These are phyloP conservation scores for Anastatica hierochuntica DNA, from an alignment of 345 rosid genomes.

Conservation along the genomic window DNA sequence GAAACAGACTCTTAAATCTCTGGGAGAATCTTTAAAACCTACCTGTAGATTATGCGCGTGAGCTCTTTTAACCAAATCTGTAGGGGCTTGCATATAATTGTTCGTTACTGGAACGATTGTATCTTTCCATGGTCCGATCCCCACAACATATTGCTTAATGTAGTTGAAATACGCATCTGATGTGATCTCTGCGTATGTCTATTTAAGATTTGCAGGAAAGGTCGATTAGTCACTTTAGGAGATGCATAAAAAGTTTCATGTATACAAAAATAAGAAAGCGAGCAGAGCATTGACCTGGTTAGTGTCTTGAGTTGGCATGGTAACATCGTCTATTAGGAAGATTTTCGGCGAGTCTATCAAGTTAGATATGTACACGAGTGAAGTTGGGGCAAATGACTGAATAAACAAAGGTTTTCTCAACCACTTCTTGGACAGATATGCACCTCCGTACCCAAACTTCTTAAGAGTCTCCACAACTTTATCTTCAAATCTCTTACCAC, in stretches of 20 bases:
- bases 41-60: constrained; percentile 80
- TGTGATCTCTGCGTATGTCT: constrained; percentile 84
- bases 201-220: no score
- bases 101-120: constrained; percentile 68
- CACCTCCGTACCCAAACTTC: constrained; percentile 73
- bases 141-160: constrained; percentile 69
- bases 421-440: constrained; percentile 81
- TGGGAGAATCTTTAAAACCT: no score
- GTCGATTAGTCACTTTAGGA: no score
- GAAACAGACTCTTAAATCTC: no score
- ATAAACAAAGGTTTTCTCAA: constrained; percentile 68
- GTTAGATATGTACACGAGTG: constrained; percentile 55
- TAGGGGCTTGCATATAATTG: constrained; percentile 48
- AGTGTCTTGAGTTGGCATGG: constrained; percentile 70
- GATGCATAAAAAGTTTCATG: neutral
- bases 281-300: constrained; percentile 86
- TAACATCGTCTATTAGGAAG: constrained; percentile 69
- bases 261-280: no score
- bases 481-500: constrained; percentile 71
- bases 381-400: constrained; percentile 93
- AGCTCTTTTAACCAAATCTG: constrained; percentile 84
- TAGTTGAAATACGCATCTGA: constrained; percentile 64
- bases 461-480: constrained; percentile 52
- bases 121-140: constrained; percentile 99
- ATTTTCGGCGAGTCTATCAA: constrained; percentile 68